Evolutionary conservation across 1,284 basidiomycete species (phyloP), one percentile per base, ranked within the genome.

Genomic region (Moesziomyces antarcticus): DNA sequence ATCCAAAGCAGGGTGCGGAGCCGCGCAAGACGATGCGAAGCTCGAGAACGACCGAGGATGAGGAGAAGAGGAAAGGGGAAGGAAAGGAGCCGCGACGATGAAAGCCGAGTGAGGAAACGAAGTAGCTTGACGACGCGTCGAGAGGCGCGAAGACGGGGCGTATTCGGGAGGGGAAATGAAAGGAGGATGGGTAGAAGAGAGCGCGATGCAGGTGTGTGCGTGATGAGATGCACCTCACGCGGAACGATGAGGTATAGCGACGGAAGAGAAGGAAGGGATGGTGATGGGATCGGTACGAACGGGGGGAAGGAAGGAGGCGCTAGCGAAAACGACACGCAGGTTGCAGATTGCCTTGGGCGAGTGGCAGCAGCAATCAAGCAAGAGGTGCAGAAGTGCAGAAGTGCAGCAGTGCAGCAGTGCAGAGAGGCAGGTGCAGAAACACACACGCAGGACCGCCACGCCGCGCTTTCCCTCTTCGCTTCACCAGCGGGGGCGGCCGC

Each of bases 341-440:
- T 70, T 70, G 65, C 65, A 68, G 65, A 57, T 67, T 57, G 65
- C 65, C 61, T 67, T 57, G 50, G 27, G 20, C 10, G 24, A 33
- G 27, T 42, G 21, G 25, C 33, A 45, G 49, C 35, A 55, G 40
- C 37, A 47, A 30, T 30, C 30, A 30, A 30, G 30, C 30, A 30
- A 30, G 35, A 37, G 13, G 33, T 35, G 33, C 33, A 35, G 33
- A 35, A 35, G 35, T 37, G 35, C 35, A 37, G 35, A 37, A 37
- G 35, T 37, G 35, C 35, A 37, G 30, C 30, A 9, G 30, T 30
- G 30, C 30, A 30, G 24, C 24, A 25, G 24, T 25, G 24, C 24
- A 25, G 24, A 25, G 35, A 37, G 35, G 14, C 14, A 33, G 27
- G 51, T 35, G 25, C 33, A 45, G 49, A 44, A 55, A 24, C 40